Conservation (phyloP, 1,139 yeast species). For the Debaryomyces psychrophilus region DNA sequence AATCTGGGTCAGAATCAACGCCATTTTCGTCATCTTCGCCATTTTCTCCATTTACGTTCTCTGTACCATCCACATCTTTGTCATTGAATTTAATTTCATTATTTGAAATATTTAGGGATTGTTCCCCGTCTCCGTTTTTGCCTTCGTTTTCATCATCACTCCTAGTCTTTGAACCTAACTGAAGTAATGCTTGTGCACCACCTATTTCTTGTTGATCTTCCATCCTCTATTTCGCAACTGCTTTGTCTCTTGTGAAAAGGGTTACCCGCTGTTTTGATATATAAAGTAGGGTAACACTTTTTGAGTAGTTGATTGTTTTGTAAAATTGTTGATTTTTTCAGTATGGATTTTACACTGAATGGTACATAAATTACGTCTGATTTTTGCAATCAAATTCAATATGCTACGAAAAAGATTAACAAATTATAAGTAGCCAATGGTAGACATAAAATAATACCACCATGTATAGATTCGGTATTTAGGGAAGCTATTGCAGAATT, state of each 20-base stretch:
- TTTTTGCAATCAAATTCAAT: not conserved
- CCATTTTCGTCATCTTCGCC: conserved; percentile 15
- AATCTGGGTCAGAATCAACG: conserved; percentile 23
- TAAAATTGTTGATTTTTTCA: conserved; percentile 6
- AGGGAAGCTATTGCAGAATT: too few species aligned
- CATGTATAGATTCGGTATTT: too few species aligned
- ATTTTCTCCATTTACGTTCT: conserved; percentile 12
- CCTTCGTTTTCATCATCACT: conserved; percentile 22
- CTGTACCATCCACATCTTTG: conserved; percentile 15
- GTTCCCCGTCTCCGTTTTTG: conserved; percentile 10
- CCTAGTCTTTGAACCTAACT: conserved; percentile 39
- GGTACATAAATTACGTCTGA: not conserved
- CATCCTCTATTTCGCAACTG: conserved; percentile 24
- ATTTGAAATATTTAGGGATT: conserved; percentile 7
- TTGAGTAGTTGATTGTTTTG: not conserved
- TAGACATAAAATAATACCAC: too few species aligned
- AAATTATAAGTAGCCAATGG: too few species aligned
- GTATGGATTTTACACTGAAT: conserved; percentile 1
- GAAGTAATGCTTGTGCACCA: conserved; percentile 51
- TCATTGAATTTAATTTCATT: conserved; percentile 11
- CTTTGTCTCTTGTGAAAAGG: conserved; percentile 11
- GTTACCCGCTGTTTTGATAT: conserved; percentile 24
- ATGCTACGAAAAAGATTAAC: too few species aligned
- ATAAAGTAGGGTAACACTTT: conserved; percentile 18
- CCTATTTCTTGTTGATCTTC: conserved; percentile 46